Evolutionary conservation across 2,329 filamentous ascomycete species (phyloP), one percentile per base, ranked within the genome.

Genomic region (Trichoderma atrobrunneum): DNA sequence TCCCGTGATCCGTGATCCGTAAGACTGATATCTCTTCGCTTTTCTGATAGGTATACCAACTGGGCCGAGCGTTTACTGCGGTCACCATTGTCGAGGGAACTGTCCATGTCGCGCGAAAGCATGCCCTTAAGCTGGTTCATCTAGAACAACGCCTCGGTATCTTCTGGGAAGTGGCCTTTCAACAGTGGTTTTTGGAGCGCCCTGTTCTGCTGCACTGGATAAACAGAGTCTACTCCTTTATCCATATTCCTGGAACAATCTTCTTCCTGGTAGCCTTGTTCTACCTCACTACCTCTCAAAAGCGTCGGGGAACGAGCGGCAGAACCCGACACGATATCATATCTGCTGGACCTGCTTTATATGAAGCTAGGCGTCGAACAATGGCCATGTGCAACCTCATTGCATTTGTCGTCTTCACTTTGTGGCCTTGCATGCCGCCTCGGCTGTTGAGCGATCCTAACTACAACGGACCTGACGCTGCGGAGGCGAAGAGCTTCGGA

Each of bases 221-320:
- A 76, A 93, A 93, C 81, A 87, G 91, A 77, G 86, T 88, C 32
- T 93, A 93, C 81, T 93, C 91, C 7, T 93, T 93, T 81, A 92
- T 94, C 77, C 92, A 93, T 79, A 93, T 93, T 72, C 92, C 91
- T 0, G 91, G 91, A 16, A 93, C 91, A 7, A 93, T 93, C 75
- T 85, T 91, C 59, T 94, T 93, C 77, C 79, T 85, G 18, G 82
- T 86, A 48, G 87, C 88, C 78, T 85, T 93, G 5, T 93, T 89
- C 82, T 92, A 91, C 82, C 87, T 91, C 78, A 93, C 90, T 61
- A 92, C 89, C 28, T 90, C 89, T 8, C 85, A 86, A 66, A 88
- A 88, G 78, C 83, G 86, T 36, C 78, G 78, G 32, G 76, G 76
- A 57, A 72, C 77, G 62, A 70, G 77, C 59, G 77, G 79, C 16